Percentiles rank a stretch among this genome's conserved stretches.
phyloP scores from a whole-genome alignment of 495 filamentous ascomycete species.

The Trichodelitschia bisporula region DNA sequence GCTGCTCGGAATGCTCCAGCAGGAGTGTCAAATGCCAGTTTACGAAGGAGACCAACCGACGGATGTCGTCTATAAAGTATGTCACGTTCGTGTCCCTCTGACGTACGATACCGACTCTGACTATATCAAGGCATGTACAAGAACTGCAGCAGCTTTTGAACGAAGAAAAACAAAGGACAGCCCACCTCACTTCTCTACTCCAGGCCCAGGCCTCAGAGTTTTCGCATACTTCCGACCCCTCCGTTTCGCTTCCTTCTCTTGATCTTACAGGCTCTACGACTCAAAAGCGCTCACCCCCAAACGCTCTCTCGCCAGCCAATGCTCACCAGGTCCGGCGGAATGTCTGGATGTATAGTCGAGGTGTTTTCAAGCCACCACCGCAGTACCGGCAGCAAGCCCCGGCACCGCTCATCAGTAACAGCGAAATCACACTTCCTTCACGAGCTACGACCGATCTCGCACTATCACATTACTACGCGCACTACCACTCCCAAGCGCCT shows the following conservation, averaged over 20 bases:
- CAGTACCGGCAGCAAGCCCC: conserved; percentile 35
- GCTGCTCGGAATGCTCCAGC: conserved; percentile 90
- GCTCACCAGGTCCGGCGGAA: conserved; percentile 50
- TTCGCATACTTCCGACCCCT: too few species aligned
- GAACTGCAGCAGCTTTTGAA: not conserved
- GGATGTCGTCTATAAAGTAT: conserved; percentile 96
- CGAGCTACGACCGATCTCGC: conserved; percentile 48
- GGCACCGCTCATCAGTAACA: conserved; percentile 25
- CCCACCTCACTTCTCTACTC: too few species aligned
- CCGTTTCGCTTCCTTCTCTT: too few species aligned
- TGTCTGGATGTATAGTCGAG: conserved; percentile 46
- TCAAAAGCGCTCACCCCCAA: too few species aligned
- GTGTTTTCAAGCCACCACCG: conserved; percentile 61
- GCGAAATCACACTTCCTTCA: conserved; percentile 41
- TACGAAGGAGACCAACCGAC: conserved; percentile 93
- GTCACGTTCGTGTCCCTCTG: too few species aligned
- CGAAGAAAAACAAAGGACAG: not conserved
- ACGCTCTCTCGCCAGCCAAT: conserved; percentile 32
- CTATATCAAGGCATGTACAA: too few species aligned
- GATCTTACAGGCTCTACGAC: too few species aligned
- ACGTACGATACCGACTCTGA: too few species aligned
- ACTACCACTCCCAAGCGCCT: conserved; percentile 56
- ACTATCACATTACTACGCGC: conserved; percentile 48
- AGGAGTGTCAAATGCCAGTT: conserved; percentile 94
- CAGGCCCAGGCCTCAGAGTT: too few species aligned